These are phyloP conservation scores for Colletotrichum melonis DNA, from an alignment of 2,329 filamentous ascomycete species.

Conservation along the genomic window DNA sequence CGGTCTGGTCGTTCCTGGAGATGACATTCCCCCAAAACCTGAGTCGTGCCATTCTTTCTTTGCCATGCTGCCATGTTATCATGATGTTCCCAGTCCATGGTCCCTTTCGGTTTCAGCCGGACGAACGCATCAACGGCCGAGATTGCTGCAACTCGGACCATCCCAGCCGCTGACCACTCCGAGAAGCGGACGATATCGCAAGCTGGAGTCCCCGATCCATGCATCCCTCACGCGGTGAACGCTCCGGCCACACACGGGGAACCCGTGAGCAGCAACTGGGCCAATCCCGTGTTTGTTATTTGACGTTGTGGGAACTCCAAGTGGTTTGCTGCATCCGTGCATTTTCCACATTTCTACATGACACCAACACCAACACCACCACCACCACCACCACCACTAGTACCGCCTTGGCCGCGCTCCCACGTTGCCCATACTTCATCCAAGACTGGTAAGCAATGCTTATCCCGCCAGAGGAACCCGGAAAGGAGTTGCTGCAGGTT, in stretches of 20 bases:
- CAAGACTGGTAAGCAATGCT: constrained; percentile 44
- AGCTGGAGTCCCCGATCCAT: neutral
- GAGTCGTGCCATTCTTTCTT: constrained; percentile 6
- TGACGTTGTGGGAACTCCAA: neutral
- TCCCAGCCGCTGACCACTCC: neutral
- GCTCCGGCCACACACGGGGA: neutral
- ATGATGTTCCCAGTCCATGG: neutral
- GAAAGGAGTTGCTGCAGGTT: constrained; percentile 17
- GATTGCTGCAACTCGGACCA: constrained; percentile 15
- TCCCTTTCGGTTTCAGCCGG: constrained; percentile 8
- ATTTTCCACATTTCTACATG: neutral
- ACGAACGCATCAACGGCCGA: constrained; percentile 27
- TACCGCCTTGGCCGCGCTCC: constrained; percentile 3
- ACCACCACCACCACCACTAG: neutral
- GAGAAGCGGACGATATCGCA: neutral
- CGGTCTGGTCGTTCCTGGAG: neutral
- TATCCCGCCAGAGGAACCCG: constrained; percentile 34
- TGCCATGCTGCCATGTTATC: neutral
- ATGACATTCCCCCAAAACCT: neutral
- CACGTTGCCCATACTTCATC: constrained; percentile 21
- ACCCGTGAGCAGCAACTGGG: neutral
- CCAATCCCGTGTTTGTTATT: constrained; percentile 1
- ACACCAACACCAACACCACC: neutral
- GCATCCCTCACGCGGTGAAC: neutral
- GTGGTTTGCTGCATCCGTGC: too few relatives aligned